Evolutionary conservation across 2,329 filamentous ascomycete genomes (phyloP), one percentile per base, ranked within the genome.

Genomic region (Didymella exigua): DNA sequence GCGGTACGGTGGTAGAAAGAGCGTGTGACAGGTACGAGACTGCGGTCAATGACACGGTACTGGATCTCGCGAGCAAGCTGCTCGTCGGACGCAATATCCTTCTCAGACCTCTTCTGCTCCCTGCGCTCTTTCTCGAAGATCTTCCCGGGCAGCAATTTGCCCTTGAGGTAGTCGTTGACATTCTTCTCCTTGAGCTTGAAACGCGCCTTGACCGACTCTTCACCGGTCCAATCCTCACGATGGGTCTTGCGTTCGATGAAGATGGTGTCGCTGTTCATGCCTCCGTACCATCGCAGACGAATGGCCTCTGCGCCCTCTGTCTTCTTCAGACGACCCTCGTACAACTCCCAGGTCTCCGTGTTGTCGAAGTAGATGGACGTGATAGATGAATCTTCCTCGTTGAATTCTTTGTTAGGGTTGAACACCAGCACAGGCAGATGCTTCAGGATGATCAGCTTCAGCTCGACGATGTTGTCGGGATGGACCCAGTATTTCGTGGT

Each of bases 401-500:
- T 91, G 63, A 98, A 99, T 68, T 98, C 93, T 76, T 99, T 99
- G 80, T 88, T 96, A 13, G 93, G 84, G 73, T 98, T 99, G 82
- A 98, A 99, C 10, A 99, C 95, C 14, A 99, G 83, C 8, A 99
- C 95, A 0, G 95, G 95, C 59, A 99, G 82, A 79, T 99, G 95
- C 82, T 99, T 98, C 47, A 99, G 82, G 71, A 99, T 93, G 71
- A 99, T 93, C 75, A 99, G 87, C 81, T 99, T 99, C 59, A 99
- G 78, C 78, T 99, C 95, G 5, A 95, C 98, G 66, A 99, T 95
- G 71, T 99, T 99, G 77, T 98, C 95, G 2, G 90, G 91, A 71
- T 99, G 95, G 40, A 99, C 95, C 95, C 95, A 99, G 80, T 99
- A 99, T 77, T 99, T 99, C 27, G 95, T 99, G 0, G 95, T 99